Percentiles rank a stretch among this genome's conserved stretches.
phyloP scores from a whole-genome alignment of 2,329 filamentous ascomycete species.

The Aspergillus chevalieri region DNA sequence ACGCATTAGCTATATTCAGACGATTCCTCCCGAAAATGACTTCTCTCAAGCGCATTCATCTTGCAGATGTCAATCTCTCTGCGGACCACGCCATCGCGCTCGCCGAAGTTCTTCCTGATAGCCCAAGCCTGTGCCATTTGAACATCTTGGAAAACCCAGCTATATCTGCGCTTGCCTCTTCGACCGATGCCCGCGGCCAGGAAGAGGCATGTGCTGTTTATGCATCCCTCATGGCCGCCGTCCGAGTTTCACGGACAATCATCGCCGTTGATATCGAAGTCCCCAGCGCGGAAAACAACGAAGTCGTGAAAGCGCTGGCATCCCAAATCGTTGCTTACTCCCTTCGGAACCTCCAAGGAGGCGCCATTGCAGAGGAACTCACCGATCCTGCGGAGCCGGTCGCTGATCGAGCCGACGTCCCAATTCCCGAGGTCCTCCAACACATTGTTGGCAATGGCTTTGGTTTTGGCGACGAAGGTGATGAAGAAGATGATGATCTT shows the following conservation, averaged over 20 bases:
- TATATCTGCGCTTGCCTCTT: conserved; percentile 62
- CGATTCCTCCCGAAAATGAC: conserved; percentile 78
- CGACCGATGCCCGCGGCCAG: conserved; percentile 70
- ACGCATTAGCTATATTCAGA: conserved; percentile 66
- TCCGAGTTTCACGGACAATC: conserved; percentile 73
- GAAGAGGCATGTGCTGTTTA: conserved; percentile 94
- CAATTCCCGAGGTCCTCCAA: conserved; percentile 75
- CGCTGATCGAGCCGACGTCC: conserved; percentile 43
- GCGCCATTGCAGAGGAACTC: conserved; percentile 59
- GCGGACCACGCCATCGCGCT: conserved; percentile 85
- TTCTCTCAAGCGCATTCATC: conserved; percentile 73
- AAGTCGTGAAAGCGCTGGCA: conserved; percentile 84
- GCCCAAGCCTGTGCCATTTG: conserved; percentile 72
- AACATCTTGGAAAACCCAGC: conserved; percentile 73
- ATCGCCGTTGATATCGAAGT: conserved; percentile 90
- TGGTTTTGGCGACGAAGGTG: conserved; percentile 45
- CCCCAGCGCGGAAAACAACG: conserved; percentile 71
- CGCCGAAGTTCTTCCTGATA: conserved; percentile 83
- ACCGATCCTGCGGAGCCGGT: conserved; percentile 40
- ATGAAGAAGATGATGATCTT: conserved; percentile 57
- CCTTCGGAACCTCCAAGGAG: conserved; percentile 79
- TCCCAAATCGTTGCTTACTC: conserved; percentile 95
- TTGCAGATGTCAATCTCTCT: conserved; percentile 75
- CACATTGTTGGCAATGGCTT: conserved; percentile 73
- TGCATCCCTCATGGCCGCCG: conserved; percentile 81